phyloP scores from a whole-genome alignment of 2,329 filamentous ascomycete genomes.

The Fusarium ramigenum region DNA sequence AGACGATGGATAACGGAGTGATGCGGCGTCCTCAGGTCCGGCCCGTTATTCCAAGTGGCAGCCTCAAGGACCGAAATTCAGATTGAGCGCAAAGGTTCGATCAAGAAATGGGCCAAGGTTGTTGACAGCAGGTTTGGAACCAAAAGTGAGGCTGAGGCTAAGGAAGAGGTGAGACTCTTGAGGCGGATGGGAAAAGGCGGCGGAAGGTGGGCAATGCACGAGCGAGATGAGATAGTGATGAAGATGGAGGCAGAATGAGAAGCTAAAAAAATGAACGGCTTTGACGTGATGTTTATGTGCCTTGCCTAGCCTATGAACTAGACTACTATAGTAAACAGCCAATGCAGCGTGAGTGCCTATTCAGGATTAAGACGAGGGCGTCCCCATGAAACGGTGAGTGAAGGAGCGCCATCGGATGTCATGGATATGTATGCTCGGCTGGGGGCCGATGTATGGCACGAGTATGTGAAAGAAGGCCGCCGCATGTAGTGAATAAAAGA shows the following conservation, averaged over 20 bases:
- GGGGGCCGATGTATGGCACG: constrained; percentile 8
- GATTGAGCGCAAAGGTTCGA: not conserved
- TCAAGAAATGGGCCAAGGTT: not conserved
- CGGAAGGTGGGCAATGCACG: constrained; percentile 17
- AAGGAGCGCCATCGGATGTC: constrained; percentile 9
- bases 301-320: constrained; percentile 24
- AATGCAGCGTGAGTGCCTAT: constrained; percentile 23
- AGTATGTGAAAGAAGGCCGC: not conserved
- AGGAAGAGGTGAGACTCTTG: not conserved
- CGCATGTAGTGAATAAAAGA: not conserved
- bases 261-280: constrained; percentile 11
- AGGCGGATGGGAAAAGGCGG: constrained; percentile 1
- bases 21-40: not conserved
- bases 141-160: not conserved
- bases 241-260: constrained; percentile 1
- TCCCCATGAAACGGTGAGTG: constrained; percentile 28
- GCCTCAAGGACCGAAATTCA: not conserved
- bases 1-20: constrained; percentile 11
- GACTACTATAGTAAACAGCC: constrained; percentile 4
- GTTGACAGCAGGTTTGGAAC: not conserved
- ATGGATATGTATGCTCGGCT: constrained; percentile 17
- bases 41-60: not conserved
- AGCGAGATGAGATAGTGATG: constrained; percentile 11
- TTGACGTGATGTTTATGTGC: constrained; percentile 28
- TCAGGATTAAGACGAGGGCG: constrained; percentile 27